Percentiles rank a stretch among this genome's conserved stretches.
Evolutionary conservation across 164 flowering plant genomes (phyloP).

Genomic region (Euptelea pleiosperma): DNA sequence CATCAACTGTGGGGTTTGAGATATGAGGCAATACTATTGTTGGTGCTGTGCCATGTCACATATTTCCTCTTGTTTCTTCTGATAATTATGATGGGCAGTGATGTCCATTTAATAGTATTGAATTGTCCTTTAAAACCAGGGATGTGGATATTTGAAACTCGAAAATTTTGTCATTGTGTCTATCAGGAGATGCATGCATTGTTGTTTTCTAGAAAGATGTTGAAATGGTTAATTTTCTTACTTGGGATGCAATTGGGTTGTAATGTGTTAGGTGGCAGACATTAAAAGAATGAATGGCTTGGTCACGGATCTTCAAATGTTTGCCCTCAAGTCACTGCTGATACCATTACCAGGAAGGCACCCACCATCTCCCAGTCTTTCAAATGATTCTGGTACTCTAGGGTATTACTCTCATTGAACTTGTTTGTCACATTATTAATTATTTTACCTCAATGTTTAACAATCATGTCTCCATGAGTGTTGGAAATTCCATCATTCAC

Average conservation of each 20-base stretch:
- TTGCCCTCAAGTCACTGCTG: conserved; percentile 70
- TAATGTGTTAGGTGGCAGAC: conserved; percentile 70
- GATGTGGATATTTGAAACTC: background rate
- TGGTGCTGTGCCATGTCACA: no score
- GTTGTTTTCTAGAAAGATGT: background rate
- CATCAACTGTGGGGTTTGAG: no score
- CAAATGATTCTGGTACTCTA: conserved; percentile 35
- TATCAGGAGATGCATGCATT: background rate
- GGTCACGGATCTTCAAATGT: conserved; percentile 92
- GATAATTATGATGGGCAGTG: no score
- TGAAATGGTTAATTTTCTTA: background rate
- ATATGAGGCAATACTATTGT: no score
- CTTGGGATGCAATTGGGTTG: background rate
- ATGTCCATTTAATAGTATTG: no score
- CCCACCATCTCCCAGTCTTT: conserved; percentile 65
- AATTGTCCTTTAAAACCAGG: no score
- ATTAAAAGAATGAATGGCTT: conserved; percentile 79
- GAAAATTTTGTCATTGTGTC: no score
- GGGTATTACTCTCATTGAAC: conserved; percentile 37
- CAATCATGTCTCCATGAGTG: background rate
- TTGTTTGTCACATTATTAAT: background rate
- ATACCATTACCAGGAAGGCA: conserved; percentile 88
- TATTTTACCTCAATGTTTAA: no score
- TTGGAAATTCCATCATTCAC: no score
- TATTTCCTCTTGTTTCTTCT: no score